Evolutionary conservation across 2,329 filamentous ascomycete species (phyloP), one percentile per base, ranked within the genome.

Genomic region (Neospermospora avenae): DNA sequence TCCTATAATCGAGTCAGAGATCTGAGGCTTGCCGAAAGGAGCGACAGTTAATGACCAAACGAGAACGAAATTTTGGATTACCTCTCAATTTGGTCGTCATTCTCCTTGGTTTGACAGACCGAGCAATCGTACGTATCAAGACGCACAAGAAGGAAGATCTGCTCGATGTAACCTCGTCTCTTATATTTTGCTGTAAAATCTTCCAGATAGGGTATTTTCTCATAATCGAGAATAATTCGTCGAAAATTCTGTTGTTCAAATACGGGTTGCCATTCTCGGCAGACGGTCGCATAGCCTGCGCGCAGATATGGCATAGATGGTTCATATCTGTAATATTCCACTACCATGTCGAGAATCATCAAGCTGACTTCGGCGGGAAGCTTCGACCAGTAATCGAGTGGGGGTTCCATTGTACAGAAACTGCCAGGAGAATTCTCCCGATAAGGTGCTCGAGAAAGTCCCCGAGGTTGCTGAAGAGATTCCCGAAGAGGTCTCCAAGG

Each of bases 301-400:
- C 31, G 51, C 52, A 24, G 22, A 25, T 57, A 59, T 35, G 20
- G 59, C 57, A 59, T 45, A 34, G 56, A 53, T 46, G 44, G 24
- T 53, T 58, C 41, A 45, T 56, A 61, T 34, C 41, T 57, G 44
- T 63, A 58, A 63, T 60, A 52, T 34, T 60, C 45, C 53, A 34
- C 42, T 58, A 62, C 63, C 31, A 55, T 60, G 14, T 58, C 42
- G 53, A 58, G 41, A 45, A 35, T 46, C 39, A 71, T 82, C 59
- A 65, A 70, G 3, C 81, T 75, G 14, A 72, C 84, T 35, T 73
- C 72, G 20, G 72, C 67, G 52, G 82, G 81, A 18, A 77, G 84
- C 35, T 57, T 70, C 18, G 75, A 79, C 0, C 82, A 84, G 65
- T 35, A 20, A 20, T 2, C 51, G 10, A 13, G 35, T 4, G 16